A percentile compares a stretch with the other conserved stretches of the same genome.
phyloP scores from a whole-genome alignment of 345 rosid species.

The Salix brachista region DNA sequence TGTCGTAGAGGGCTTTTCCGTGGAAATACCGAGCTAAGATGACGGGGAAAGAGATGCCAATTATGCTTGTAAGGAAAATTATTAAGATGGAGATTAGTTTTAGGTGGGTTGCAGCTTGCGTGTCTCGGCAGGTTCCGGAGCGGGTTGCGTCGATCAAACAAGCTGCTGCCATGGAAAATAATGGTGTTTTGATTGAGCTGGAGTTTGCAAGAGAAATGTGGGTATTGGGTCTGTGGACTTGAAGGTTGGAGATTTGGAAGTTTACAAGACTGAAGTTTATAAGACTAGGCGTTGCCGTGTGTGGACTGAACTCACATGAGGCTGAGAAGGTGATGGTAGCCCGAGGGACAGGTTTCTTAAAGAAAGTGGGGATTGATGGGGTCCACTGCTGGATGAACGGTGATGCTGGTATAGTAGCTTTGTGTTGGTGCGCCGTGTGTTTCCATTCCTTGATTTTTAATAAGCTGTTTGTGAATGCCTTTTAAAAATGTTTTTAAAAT shows the following conservation, averaged over 20 bases:
- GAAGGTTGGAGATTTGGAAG: neutral
- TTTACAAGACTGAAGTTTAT: neutral
- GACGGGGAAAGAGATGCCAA: slow-evolving; percentile 67
- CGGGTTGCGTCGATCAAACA: slow-evolving; percentile 54
- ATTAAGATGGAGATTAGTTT: slow-evolving; percentile 53
- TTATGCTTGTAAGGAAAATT: slow-evolving; percentile 67
- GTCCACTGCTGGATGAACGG: neutral
- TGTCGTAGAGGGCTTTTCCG: slow-evolving; percentile 74
- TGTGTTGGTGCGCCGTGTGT: neutral
- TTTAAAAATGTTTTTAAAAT: too few species aligned
- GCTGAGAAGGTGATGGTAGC: neutral
- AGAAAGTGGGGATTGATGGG: neutral
- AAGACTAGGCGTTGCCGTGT: neutral
- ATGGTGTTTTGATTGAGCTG: neutral
- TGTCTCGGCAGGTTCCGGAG: slow-evolving; percentile 55
- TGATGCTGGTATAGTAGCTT: neutral
- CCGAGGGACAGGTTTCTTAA: neutral
- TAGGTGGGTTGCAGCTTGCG: slow-evolving; percentile 59
- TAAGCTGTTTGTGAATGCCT: accelerated
- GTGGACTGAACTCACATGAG: neutral
- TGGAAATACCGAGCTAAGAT: slow-evolving; percentile 69
- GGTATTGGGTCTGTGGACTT: neutral
- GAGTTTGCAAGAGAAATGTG: neutral
- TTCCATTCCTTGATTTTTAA: slow-evolving; percentile 14
- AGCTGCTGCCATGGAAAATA: slow-evolving; percentile 32